Evolutionary conservation across 495 filamentous ascomycete genomes (phyloP), one percentile per base, ranked within the genome.

Genomic region (Parathielavia appendiculata): DNA sequence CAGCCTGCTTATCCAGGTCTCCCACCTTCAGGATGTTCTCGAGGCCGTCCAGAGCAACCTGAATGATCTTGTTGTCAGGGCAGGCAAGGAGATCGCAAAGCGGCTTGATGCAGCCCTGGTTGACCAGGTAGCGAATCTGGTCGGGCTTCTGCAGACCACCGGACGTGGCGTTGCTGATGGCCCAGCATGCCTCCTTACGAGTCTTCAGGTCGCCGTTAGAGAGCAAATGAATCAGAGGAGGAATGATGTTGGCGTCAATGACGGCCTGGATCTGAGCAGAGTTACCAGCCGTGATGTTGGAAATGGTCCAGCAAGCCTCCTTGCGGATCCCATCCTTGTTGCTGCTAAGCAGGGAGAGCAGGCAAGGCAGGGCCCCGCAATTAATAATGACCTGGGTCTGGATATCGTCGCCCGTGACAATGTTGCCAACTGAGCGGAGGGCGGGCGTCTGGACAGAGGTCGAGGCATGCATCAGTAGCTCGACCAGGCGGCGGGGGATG

Each of bases 1-100:
- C 81, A 51, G 88, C 82, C 69, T 95, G 90, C 81, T 96, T 97
- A 75, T 99, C 95, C 79, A 96, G 90, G 49, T 99, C 95, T 39
- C 95, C 95, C 60, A 99, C 91, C 85, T 97, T 99, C 64, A 99
- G 84, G 59, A 99, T 97, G 74, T 99, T 99, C 85, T 99, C 95
- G 56, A 99, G 79, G 48, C 95, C 95, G 66, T 99, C 95, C 30
- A 99, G 84, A 63, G 95, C 95, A 67, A 99, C 95, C 71, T 99
- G 95, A 65, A 99, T 97, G 71, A 99, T 99, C 84, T 99, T 99
- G 77, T 99, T 99, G 74, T 99, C 95, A 14, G 95, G 95, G 80
- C 95, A 97, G 40, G 84, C 87, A 19, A 99, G 83, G 19, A 99
- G 86, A 63, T 99, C 95, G 73, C 95, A 99, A 38, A 99, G 83